Percentiles rank a stretch among this genome's conserved stretches.
Evolutionary conservation across 2,329 filamentous ascomycete species (phyloP).

Genomic region (Trichoderma cornu-damae): DNA sequence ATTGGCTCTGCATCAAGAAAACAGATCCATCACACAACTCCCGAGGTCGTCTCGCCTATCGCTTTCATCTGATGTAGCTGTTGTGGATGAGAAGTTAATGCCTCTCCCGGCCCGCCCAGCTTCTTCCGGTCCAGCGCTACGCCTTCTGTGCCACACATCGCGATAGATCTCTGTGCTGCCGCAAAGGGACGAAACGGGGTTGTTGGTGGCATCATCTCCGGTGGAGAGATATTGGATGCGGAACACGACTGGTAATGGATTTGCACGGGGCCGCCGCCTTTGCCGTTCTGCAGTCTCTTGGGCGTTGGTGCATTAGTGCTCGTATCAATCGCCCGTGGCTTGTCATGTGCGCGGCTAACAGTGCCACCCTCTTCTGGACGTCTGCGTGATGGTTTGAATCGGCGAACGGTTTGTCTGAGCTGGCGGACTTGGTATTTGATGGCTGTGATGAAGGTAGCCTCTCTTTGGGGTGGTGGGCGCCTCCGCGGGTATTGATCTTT

Average conservation of each 20-base stretch:
- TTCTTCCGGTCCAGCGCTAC: neutral
- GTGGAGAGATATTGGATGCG: too few species aligned
- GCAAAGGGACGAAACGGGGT: neutral
- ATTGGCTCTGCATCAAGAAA: neutral
- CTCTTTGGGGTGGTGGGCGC: neutral
- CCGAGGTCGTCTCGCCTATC: neutral
- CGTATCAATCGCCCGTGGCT: neutral
- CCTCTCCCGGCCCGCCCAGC: neutral
- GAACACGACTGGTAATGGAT: neutral
- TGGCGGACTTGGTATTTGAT: neutral
- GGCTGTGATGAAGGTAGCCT: neutral
- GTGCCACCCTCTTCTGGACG: neutral
- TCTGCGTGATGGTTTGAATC: neutral
- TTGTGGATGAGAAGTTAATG: neutral
- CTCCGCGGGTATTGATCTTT: neutral
- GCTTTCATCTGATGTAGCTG: neutral
- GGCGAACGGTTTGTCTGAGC: neutral
- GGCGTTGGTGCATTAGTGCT: neutral
- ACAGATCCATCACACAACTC: neutral
- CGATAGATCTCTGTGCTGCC: neutral
- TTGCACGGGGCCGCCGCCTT: neutral
- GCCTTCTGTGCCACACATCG: neutral
- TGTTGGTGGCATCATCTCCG: neutral
- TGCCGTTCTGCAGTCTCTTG: neutral
- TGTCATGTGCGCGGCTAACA: neutral